phyloP scores from a whole-genome alignment of 306 rosid species.

The Abrus precatorius region DNA sequence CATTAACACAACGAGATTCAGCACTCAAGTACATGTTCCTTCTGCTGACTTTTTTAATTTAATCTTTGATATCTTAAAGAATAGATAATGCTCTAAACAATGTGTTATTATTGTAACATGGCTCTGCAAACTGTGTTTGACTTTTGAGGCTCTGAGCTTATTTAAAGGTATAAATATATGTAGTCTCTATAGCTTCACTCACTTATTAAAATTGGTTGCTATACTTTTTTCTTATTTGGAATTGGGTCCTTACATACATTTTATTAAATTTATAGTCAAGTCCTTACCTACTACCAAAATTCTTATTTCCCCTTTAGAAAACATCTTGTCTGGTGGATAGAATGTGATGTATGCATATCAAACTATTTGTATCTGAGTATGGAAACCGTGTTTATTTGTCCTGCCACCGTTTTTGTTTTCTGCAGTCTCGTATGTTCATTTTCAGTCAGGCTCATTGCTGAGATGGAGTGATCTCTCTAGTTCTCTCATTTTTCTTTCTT shows the following conservation, averaged over 20 bases:
- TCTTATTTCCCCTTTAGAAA: neutral
- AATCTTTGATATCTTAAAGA: conserved; percentile 10
- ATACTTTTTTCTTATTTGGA: conserved; percentile 24
- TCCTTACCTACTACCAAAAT: conserved; percentile 1
- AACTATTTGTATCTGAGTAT: neutral
- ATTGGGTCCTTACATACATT: neutral
- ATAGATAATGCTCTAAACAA: conserved; percentile 1
- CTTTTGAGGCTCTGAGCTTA: conserved; percentile 25
- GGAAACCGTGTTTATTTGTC: conserved; percentile 2
- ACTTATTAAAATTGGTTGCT: conserved; percentile 14
- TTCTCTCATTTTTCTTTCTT: neutral
- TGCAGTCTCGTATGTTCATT: conserved; percentile 19
- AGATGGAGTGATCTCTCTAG: neutral
- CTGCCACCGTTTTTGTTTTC: neutral
- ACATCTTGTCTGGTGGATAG: conserved; percentile 2
- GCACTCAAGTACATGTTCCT: neutral
- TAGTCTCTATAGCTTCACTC: neutral
- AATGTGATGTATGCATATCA: conserved; percentile 25
- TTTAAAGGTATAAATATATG: neutral
- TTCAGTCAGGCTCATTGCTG: neutral
- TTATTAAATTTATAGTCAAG: neutral
- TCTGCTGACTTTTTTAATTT: neutral
- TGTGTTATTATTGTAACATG: conserved; percentile 4
- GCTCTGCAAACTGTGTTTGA: conserved; percentile 1
- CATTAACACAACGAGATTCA: conserved; percentile 1